phyloP scores from a whole-genome alignment of 139 green algal species.

The Picochlorum sp. region DNA sequence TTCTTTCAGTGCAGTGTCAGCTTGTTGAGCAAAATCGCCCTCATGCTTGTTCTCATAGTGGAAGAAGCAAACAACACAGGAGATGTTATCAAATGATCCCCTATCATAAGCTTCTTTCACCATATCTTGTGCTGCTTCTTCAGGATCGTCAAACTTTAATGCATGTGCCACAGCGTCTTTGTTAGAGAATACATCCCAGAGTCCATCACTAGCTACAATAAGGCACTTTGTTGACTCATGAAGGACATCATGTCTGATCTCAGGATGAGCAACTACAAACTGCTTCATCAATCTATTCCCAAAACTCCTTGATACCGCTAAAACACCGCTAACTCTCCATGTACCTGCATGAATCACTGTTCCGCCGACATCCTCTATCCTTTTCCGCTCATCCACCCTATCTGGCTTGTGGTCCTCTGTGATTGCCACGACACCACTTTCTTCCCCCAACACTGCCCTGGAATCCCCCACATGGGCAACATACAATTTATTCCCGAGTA shows the following conservation, averaged over 20 bases:
- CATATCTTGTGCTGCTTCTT: constrained; percentile 56
- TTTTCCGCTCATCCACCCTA: constrained; percentile 65
- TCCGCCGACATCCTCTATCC: constrained; percentile 85
- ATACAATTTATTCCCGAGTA: constrained; percentile 52
- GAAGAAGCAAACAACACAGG: constrained; percentile 46
- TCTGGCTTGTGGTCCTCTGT: constrained; percentile 95
- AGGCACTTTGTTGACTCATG: constrained; percentile 50
- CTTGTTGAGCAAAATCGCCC: neutral
- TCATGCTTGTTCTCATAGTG: neutral
- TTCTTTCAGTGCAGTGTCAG: too few species aligned
- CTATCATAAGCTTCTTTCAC: constrained; percentile 57
- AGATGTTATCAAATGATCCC: constrained; percentile 82
- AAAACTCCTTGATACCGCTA: constrained; percentile 90
- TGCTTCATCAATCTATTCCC: constrained; percentile 86
- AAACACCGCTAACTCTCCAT: constrained; percentile 89
- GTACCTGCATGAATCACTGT: constrained; percentile 87
- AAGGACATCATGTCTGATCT: constrained; percentile 63
- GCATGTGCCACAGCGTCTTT: constrained; percentile 54
- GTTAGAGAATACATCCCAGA: constrained; percentile 89
- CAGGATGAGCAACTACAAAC: constrained; percentile 71
- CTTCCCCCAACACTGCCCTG: constrained; percentile 64
- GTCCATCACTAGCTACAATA: constrained; percentile 79
- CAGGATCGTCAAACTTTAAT: neutral
- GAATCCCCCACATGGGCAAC: constrained; percentile 90
- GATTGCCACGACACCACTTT: constrained; percentile 48